Base-by-base conservation (phyloP, 805 yeast genomes). In the Starmerella floris region DNA sequence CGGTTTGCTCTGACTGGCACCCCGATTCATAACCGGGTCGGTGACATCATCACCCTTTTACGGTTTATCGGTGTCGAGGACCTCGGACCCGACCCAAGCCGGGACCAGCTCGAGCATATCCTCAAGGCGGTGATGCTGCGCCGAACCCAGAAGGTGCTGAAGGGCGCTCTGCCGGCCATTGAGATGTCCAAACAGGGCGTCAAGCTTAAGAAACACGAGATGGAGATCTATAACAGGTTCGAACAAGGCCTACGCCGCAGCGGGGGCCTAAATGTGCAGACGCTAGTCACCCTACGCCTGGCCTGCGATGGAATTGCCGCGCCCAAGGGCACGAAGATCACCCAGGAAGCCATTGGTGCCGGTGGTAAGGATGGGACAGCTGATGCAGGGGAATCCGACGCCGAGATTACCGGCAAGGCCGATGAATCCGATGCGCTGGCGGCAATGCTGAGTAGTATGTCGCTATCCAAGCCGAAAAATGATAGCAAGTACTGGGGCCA, bases 1-100 rank as follows among this genome's bases (percentile, higher is more conserved):
- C 48, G 51, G 13, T 75, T 80, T 78, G 68, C 74, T 23, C 60
- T 76, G 4, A 73, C 80, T 2, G 83, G 83, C 41, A 76, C 83
- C 0, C 83, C 82, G 0, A 57, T 77, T 31, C 82, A 76, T 56
- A 76, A 76, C 49, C 63, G 62, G 30, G 60, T 73, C 38, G 68
- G 62, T 35, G 83, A 77, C 40, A 56, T 76, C 15, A 70, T 66
- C 49, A 66, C 80, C 1, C 56, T 74, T 20, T 58, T 77, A 30
- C 48, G 58, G 22, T 76, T 71, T 51, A 37, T 67, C 8, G 39
- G 49, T 11, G 53, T 60, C 26, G 25, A 19, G 8, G 3, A 30
- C 27, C 9, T 20, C 15, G n/a, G 3, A 4, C 11, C 23, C 5
- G 30, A 23, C 2, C 21, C 15, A 9, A 26, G 22, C 9, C 6